phyloP scores from a whole-genome alignment of 371 early-diverging fungal species.

The Haplosporangium sp. region DNA sequence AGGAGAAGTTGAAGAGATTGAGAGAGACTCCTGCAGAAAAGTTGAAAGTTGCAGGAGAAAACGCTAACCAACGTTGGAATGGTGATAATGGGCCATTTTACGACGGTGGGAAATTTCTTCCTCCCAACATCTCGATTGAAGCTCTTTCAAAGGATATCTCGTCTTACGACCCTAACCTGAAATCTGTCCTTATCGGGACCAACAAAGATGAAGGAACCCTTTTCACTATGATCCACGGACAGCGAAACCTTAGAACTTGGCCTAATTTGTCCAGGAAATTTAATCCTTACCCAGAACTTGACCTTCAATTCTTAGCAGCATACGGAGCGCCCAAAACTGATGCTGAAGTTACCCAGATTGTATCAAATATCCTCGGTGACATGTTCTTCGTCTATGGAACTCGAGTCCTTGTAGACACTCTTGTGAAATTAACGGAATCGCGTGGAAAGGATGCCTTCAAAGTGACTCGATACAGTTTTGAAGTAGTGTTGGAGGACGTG shows the following conservation, averaged over 20 bases:
- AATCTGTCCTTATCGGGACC: conserved; percentile 28
- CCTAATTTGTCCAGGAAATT: conserved; percentile 5
- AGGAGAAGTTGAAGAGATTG: conserved; percentile 30
- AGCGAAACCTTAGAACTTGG: conserved; percentile 5
- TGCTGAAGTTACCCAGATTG: conserved; percentile 9
- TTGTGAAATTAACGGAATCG: not conserved
- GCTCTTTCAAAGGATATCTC: not conserved
- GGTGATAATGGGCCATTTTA: not conserved
- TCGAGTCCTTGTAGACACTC: not conserved
- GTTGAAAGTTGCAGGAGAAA: not conserved
- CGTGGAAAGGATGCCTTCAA: conserved; percentile 4
- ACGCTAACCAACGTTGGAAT: not conserved
- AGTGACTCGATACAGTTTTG: conserved; percentile 6
- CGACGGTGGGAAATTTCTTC: conserved; percentile 16
- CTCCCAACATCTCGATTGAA: conserved; percentile 6
- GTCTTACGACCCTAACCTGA: conserved; percentile 24
- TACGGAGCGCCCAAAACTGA: conserved; percentile 27
- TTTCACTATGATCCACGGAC: conserved; percentile 6
- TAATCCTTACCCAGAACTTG: conserved; percentile 11
- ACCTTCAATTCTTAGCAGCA: conserved; percentile 9
- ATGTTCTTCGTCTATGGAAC: conserved; percentile 11
- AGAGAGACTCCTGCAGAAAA: conserved; percentile 14
- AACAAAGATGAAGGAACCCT: conserved; percentile 28
- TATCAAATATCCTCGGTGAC: conserved; percentile 5
- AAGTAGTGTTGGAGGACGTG: conserved; percentile 2